Evolutionary conservation across 1,139 yeast species (phyloP).

Genomic region (Pichia sp.): DNA sequence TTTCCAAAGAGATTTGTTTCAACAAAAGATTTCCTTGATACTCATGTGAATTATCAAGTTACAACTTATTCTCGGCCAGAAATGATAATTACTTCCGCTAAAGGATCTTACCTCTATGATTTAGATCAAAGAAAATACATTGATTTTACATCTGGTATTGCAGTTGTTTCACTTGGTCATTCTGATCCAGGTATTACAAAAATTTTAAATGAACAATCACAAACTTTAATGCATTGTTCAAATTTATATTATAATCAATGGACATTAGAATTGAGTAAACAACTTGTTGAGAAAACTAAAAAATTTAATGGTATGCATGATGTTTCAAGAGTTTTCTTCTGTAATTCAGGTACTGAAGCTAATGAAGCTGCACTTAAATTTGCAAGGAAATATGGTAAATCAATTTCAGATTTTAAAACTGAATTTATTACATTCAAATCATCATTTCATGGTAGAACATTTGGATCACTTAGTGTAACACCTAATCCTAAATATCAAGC

Average conservation of each 20-base stretch:
- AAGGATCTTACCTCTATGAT: constrained; percentile 72
- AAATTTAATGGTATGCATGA: constrained; percentile 69
- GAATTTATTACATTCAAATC: constrained; percentile 81
- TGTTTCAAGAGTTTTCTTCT: constrained; percentile 78
- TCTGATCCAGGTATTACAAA: constrained; percentile 65
- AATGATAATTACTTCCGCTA: constrained; percentile 60
- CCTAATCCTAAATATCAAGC: constrained; percentile 87
- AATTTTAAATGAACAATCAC: constrained; percentile 64
- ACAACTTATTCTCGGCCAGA: constrained; percentile 81
- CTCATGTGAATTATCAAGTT: constrained; percentile 53
- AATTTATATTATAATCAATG: constrained; percentile 80
- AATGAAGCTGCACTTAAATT: constrained; percentile 96
- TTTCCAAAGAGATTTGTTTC: constrained; percentile 14
- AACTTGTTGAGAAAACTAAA: constrained; percentile 61
- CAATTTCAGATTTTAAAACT: constrained; percentile 44
- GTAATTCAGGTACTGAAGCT: constrained; percentile 95
- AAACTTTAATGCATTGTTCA: constrained; percentile 71
- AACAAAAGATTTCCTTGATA: constrained; percentile 31
- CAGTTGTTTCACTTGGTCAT: constrained; percentile 94
- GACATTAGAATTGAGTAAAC: constrained; percentile 71
- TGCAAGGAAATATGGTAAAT: constrained; percentile 79
- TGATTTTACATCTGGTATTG: constrained; percentile 93
- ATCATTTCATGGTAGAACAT: constrained; percentile 90
- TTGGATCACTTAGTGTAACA: constrained; percentile 90
- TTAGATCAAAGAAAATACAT: constrained; percentile 68